These are phyloP conservation scores for Prunus salicina DNA, from an alignment of 306 rosid species.

Conservation along the genomic window DNA sequence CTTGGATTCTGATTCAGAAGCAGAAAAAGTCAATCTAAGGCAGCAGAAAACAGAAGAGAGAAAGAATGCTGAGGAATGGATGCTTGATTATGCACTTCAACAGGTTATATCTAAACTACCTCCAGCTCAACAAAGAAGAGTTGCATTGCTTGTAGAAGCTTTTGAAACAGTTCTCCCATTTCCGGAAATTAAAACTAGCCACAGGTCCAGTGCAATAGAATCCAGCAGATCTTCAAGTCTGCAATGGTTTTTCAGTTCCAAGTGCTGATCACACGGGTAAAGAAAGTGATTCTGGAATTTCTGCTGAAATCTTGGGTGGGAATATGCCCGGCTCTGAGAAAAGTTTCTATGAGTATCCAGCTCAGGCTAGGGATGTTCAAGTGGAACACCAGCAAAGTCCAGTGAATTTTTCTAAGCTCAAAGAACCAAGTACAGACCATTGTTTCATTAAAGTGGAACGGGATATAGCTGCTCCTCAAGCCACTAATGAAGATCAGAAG, in stretches of 20 bases:
- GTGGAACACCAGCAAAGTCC: slow-evolving; percentile 25
- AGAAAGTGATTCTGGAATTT: slow-evolving; percentile 17
- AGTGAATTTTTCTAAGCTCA: slow-evolving; percentile 12
- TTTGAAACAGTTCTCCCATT: slow-evolving; percentile 72
- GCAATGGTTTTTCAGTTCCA: slow-evolving; percentile 18
- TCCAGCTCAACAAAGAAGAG: slow-evolving; percentile 74
- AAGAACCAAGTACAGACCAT: slow-evolving; percentile 19
- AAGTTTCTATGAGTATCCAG: slow-evolving; percentile 19
- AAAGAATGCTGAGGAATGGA: slow-evolving; percentile 79
- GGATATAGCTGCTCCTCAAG: slow-evolving; percentile 19
- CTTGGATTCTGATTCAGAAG: slow-evolving; percentile 39
- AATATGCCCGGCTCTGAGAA: slow-evolving; percentile 23
- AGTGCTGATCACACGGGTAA: slow-evolving; percentile 23
- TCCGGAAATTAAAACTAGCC: slow-evolving; percentile 38
- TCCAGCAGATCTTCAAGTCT: slow-evolving; percentile 34
- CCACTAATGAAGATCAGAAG: slow-evolving; percentile 21
- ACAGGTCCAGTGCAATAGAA: slow-evolving; percentile 22
- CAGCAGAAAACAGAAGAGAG: slow-evolving; percentile 50
- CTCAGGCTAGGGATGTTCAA: slow-evolving; percentile 15
- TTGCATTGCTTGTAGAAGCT: slow-evolving; percentile 70
- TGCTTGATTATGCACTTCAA: slow-evolving; percentile 86
- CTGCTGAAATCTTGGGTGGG: slow-evolving; percentile 24
- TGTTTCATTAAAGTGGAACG: slow-evolving; percentile 8
- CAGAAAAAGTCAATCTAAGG: slow-evolving; percentile 56
- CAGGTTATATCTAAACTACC: slow-evolving; percentile 72